Conservation (phyloP, 2,329 filamentous ascomycete genomes). For the Sclerotiophoma versabilis region DNA sequence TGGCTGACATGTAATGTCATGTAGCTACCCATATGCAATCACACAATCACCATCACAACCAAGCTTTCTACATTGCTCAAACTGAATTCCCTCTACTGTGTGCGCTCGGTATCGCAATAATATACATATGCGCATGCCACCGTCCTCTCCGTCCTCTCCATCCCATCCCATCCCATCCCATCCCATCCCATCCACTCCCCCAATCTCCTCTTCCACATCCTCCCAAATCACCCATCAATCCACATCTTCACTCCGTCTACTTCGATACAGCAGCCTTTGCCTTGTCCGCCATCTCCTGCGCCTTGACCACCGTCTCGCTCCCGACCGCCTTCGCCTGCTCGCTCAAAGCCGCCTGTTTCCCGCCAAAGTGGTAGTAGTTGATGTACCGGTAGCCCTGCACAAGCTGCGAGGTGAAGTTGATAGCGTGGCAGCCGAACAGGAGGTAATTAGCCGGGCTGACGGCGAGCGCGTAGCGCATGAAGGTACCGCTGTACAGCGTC, state of each 20-base stretch:
- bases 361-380: conserved; percentile 64
- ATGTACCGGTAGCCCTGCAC: conserved; percentile 69
- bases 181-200: neutral
- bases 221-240: no score
- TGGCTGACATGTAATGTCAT: no score
- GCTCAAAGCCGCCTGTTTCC: conserved; percentile 47
- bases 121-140: no score
- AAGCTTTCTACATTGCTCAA: no score
- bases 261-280: neutral
- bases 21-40: no score
- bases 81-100: no score
- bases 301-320: neutral
- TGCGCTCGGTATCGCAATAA: no score
- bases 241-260: neutral
- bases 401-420: conserved; percentile 68
- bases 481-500: conserved; percentile 66
- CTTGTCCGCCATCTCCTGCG: neutral
- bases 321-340: conserved; percentile 41
- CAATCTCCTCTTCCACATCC: no score
- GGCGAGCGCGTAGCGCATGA: conserved; percentile 72
- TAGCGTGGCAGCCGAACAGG: conserved; percentile 70
- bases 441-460: conserved; percentile 71
- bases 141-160: no score
- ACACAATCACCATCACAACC: no score
- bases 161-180: no score